Conservation (phyloP, 2,329 filamentous ascomycete species). For the Drechmeria coniospora region DNA sequence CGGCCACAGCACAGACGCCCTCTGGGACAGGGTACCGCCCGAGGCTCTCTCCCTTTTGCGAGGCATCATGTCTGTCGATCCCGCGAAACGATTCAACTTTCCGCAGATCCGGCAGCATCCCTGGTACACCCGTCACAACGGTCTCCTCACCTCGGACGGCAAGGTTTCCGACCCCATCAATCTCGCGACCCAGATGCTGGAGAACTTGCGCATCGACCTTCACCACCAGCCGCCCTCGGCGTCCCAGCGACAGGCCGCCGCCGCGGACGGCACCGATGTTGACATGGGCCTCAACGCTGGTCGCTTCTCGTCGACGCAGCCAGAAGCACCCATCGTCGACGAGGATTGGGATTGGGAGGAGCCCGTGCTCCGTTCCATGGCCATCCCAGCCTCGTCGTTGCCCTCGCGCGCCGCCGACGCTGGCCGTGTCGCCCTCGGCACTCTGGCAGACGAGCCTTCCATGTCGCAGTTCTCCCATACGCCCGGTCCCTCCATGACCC, state of each 20-base stretch:
- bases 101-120: slow-evolving; percentile 78
- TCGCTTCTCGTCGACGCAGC: slow-evolving; percentile 66
- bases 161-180: slow-evolving; percentile 62
- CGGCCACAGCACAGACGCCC: slow-evolving; percentile 67
- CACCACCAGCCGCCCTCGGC: slow-evolving; percentile 45
- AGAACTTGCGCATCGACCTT: slow-evolving; percentile 80
- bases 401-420: slow-evolving; percentile 16
- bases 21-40: slow-evolving; percentile 67
- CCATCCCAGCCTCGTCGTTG: slow-evolving; percentile 21
- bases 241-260: slow-evolving; percentile 19
- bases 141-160: slow-evolving; percentile 58
- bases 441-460: slow-evolving; percentile 72
- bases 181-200: slow-evolving; percentile 89
- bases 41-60: slow-evolving; percentile 69
- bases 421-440: slow-evolving; percentile 35
- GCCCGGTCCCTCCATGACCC: slow-evolving; percentile 62
- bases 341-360: slow-evolving; percentile 79
- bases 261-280: slow-evolving; percentile 51
- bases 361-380: slow-evolving; percentile 42
- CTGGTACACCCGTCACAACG: slow-evolving; percentile 81
- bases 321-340: slow-evolving; percentile 61
- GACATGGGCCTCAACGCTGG: slow-evolving; percentile 33
- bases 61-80: slow-evolving; percentile 81
- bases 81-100: slow-evolving; percentile 64
- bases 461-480: slow-evolving; percentile 72